phyloP scores from a whole-genome alignment of 2,329 filamentous ascomycete species.

The Rasamsonia emersonii region DNA sequence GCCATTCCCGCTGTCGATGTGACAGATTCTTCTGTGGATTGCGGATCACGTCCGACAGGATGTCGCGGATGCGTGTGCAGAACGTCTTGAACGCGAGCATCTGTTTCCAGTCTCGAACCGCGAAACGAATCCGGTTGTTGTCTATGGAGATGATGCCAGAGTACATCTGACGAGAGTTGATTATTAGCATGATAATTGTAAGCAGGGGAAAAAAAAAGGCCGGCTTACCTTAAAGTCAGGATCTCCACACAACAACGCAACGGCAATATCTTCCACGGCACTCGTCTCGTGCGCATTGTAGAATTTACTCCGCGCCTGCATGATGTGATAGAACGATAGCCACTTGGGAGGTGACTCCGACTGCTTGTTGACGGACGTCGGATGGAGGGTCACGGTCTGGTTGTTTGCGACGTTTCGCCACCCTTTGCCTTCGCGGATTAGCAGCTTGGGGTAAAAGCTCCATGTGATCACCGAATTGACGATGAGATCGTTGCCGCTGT shows the following conservation, averaged over 20 bases:
- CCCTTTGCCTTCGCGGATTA: constrained; percentile 74
- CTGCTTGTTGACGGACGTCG: constrained; percentile 79
- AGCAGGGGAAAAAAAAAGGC: background rate
- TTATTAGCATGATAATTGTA: too few relatives aligned
- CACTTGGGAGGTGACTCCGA: constrained; percentile 52
- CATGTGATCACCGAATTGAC: constrained; percentile 78
- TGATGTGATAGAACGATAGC: constrained; percentile 94
- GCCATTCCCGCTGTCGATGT: constrained; percentile 62
- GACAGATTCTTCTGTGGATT: constrained; percentile 36
- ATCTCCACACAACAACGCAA: constrained; percentile 80
- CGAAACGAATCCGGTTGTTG: constrained; percentile 76
- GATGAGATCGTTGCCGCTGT: constrained; percentile 72
- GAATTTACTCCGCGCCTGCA: constrained; percentile 72
- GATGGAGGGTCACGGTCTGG: constrained; percentile 77
- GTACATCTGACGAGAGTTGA: constrained; percentile 53
- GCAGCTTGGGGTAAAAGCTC: constrained; percentile 91
- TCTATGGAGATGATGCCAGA: constrained; percentile 81
- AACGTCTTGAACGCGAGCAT: constrained; percentile 83
- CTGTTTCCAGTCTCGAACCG: constrained; percentile 79
- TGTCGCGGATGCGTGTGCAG: constrained; percentile 62
- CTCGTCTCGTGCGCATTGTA: constrained; percentile 89
- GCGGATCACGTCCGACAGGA: constrained; percentile 60
- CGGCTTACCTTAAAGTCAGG: constrained; percentile 67
- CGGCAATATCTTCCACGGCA: constrained; percentile 68
- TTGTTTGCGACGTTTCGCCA: constrained; percentile 91